Percentiles rank a stretch among this genome's conserved stretches.
These are phyloP conservation scores for Ganoderma resinaceum DNA, from an alignment of 1,284 basidiomycete species.

Conservation along the genomic window DNA sequence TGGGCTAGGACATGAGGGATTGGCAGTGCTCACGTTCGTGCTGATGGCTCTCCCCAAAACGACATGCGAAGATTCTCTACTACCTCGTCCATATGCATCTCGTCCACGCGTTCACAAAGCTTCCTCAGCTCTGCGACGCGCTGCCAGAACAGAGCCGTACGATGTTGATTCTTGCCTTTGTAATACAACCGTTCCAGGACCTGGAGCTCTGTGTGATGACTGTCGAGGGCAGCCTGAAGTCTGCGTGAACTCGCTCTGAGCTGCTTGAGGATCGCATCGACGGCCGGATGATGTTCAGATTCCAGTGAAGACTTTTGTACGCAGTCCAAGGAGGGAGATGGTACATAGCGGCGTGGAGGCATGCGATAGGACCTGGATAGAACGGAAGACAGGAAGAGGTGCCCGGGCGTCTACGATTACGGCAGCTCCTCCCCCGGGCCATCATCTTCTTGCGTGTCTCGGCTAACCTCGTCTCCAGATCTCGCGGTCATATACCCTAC, in stretches of 20 bases:
- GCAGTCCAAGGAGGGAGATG: constrained; percentile 35
- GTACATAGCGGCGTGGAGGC: constrained; percentile 33
- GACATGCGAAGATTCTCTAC: constrained; percentile 58
- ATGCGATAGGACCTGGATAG: constrained; percentile 30
- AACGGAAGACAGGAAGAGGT: constrained; percentile 8
- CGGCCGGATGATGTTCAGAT: constrained; percentile 42
- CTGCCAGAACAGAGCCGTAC: constrained; percentile 74
- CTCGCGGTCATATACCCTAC: constrained; percentile 22
- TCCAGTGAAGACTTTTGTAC: constrained; percentile 47
- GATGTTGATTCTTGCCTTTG: constrained; percentile 83
- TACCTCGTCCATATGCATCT: constrained; percentile 47
- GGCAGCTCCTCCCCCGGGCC: constrained; percentile 4
- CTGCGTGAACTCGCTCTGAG: constrained; percentile 61
- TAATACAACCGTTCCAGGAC: constrained; percentile 76
- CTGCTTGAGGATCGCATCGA: constrained; percentile 67
- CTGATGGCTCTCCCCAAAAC: constrained; percentile 59
- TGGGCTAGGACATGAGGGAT: background rate
- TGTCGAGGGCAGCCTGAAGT: constrained; percentile 51
- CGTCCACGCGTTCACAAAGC: constrained; percentile 57
- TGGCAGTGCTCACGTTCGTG: constrained; percentile 49
- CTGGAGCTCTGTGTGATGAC: constrained; percentile 61
- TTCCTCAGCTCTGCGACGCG: constrained; percentile 66
- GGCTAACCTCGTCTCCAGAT: background rate
- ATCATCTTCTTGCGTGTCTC: constrained; percentile 8
- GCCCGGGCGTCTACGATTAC: constrained; percentile 19